Evolutionary conservation across 495 filamentous ascomycete genomes (phyloP).

Genomic region (Aspergillus mulundensis): DNA sequence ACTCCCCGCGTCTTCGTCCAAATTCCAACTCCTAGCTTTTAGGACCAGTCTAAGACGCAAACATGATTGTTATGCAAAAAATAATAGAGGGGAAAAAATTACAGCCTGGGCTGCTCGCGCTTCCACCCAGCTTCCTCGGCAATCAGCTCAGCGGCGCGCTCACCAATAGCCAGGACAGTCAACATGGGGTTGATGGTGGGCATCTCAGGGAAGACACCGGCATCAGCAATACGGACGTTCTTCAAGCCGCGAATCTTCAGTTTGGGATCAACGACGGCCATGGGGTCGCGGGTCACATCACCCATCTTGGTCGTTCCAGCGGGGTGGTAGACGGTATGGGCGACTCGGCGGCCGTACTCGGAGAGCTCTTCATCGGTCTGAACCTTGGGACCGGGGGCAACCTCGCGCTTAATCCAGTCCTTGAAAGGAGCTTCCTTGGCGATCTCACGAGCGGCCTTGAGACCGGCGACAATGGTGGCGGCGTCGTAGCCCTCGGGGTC

Average conservation of each 20-base stretch:
- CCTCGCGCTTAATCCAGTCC: conserved; percentile 74
- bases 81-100: conserved; percentile 4
- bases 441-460: conserved; percentile 66
- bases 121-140: conserved; percentile 59
- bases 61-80: neutral
- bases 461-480: conserved; percentile 72
- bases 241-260: conserved; percentile 55
- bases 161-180: conserved; percentile 60
- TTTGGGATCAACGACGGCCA: conserved; percentile 61
- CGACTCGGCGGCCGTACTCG: conserved; percentile 69
- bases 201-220: conserved; percentile 67
- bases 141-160: conserved; percentile 61
- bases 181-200: conserved; percentile 64
- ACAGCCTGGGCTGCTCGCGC: conserved; percentile 47
- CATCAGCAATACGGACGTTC: conserved; percentile 60
- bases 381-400: conserved; percentile 67
- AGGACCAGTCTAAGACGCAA: neutral
- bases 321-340: conserved; percentile 84
- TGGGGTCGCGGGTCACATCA: conserved; percentile 53
- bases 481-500: conserved; percentile 81
- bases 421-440: conserved; percentile 70
- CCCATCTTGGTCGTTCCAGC: conserved; percentile 89
- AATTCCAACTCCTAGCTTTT: conserved; percentile 4
- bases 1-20: neutral
- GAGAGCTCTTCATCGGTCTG: conserved; percentile 67